Evolutionary conservation across 768 basidiomycete species (phyloP).

Genomic region (Mycena galericulata): DNA sequence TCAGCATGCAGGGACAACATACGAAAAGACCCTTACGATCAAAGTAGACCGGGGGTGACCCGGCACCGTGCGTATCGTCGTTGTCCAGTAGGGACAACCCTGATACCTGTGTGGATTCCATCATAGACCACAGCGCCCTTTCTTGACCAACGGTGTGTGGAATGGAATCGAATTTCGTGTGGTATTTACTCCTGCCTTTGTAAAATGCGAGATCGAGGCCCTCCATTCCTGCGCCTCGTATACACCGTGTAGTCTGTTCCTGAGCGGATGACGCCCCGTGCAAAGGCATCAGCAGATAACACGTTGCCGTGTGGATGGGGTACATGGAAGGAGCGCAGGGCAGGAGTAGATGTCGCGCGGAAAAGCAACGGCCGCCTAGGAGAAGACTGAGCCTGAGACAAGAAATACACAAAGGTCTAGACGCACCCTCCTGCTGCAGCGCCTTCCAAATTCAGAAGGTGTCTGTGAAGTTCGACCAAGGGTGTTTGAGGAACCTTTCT

Average conservation of each 20-base stretch:
- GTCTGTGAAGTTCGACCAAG: constrained; percentile 75
- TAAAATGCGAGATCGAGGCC: constrained; percentile 88
- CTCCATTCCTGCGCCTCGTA: constrained; percentile 62
- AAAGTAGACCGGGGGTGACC: constrained; percentile 70
- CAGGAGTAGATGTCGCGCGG: constrained; percentile 71
- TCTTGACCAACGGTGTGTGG: constrained; percentile 66
- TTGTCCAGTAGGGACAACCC: constrained; percentile 67
- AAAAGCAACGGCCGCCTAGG: constrained; percentile 80
- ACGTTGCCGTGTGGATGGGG: constrained; percentile 81
- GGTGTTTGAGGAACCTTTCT: constrained; percentile 75
- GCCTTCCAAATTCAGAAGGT: constrained; percentile 88
- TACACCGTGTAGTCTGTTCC: constrained; percentile 84
- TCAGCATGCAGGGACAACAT: not conserved
- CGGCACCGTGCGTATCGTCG: constrained; percentile 42
- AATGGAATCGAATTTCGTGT: constrained; percentile 80
- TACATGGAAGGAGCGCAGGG: constrained; percentile 69
- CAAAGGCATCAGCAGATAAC: constrained; percentile 76
- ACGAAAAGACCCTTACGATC: constrained; percentile 64
- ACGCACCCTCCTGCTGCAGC: constrained; percentile 81
- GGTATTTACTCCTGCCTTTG: constrained; percentile 77
- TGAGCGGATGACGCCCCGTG: constrained; percentile 72
- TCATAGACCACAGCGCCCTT: constrained; percentile 80
- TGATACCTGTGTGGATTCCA: constrained; percentile 72
- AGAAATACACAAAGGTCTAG: not conserved
- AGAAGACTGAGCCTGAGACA: constrained; percentile 7